Evolutionary conservation across 2,329 filamentous ascomycete species (phyloP), one percentile per base, ranked within the genome.

Genomic region (Endoconidiophora laricicola): DNA sequence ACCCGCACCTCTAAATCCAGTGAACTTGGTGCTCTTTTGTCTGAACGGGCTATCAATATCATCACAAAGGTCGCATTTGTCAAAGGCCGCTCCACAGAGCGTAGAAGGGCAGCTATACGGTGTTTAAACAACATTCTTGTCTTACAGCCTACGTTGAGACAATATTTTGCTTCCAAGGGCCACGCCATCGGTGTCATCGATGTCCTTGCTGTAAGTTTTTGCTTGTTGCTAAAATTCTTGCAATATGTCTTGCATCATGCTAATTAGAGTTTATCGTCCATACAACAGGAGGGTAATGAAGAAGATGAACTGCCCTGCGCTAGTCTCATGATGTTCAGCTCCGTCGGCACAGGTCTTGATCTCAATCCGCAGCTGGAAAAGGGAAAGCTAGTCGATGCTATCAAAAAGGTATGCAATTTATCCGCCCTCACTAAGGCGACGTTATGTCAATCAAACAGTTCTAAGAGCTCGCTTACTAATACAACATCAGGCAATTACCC

Each of bases 291-390:
- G 24, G 53, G 48, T 3, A 49, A 55, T 42, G 38, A 50, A 18
- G 54, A 55, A 20, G 54, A 55, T 24, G 54, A 55, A 29, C 50
- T 55, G 10, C 49, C 54, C 3, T 54, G 52, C 42, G 50, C 52
- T n/a, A 55, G 49, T 48, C 44, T 55, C 18, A 42, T 55, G 38
- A 43, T 55, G 37, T 55, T 55, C 24, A 54, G 52, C 24, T 53
- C 48, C 1, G 54, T 52, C 14, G 48, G 50, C 14, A 55, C 52
- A 12, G 53, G 49, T 1, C 46, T 55, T 4, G 50, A 55, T 26
- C 63, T 94, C 88, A 36, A 29, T 10, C 33, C 50, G 9, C 50
- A 49, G 5, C 52, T 57, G 20, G 55, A 57, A 26, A 54, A 53
- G 29, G 48, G 57, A 54, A 53, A 56, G 54, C 42, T 56, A 40